phyloP scores from a whole-genome alignment of 331 rosid genomes.

The Malus hybrid region DNA sequence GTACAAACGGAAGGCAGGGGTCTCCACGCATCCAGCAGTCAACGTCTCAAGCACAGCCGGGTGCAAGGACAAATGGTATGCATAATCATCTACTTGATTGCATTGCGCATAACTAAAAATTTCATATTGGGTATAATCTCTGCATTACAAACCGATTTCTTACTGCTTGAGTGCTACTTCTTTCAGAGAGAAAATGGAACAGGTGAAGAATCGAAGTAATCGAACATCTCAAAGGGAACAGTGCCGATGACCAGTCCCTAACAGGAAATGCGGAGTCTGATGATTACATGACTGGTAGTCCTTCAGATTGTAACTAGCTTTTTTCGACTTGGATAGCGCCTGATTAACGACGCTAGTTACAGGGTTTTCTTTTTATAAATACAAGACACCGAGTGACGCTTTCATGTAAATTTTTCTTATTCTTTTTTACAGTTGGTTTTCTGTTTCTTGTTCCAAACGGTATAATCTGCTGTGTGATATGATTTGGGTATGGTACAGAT shows the following conservation, averaged over 20 bases:
- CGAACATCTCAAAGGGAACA: conserved; percentile 6
- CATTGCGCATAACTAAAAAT: background rate
- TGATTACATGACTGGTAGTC: conserved; percentile 27
- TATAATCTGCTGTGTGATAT: conserved; percentile 24
- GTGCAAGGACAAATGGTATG: conserved; percentile 43
- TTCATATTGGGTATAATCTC: background rate
- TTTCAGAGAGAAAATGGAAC: conserved; percentile 87
- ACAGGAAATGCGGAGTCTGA: conserved; percentile 15
- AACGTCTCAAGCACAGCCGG: conserved; percentile 59
- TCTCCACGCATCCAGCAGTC: conserved; percentile 78
- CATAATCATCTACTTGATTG: background rate
- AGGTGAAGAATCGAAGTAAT: conserved; percentile 39
- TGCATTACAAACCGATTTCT: conserved; percentile 1
- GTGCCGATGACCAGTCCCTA: conserved; percentile 23
- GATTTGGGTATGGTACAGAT: conserved; percentile 30
- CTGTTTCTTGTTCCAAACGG: conserved; percentile 23
- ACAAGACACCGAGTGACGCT: conserved; percentile 35
- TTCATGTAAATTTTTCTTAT: conserved; percentile 35
- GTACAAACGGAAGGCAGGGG: conserved; percentile 71
- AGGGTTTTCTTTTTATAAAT: conserved; percentile 11
- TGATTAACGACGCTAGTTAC: conserved; percentile 5
- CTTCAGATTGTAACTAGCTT: conserved; percentile 19
- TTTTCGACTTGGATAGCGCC: conserved; percentile 13
- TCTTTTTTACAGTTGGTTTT: background rate
- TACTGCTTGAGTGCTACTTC: conserved; percentile 19